These are phyloP conservation scores for Ramaria sp. DNA, from an alignment of 768 basidiomycete species.

Conservation along the genomic window DNA sequence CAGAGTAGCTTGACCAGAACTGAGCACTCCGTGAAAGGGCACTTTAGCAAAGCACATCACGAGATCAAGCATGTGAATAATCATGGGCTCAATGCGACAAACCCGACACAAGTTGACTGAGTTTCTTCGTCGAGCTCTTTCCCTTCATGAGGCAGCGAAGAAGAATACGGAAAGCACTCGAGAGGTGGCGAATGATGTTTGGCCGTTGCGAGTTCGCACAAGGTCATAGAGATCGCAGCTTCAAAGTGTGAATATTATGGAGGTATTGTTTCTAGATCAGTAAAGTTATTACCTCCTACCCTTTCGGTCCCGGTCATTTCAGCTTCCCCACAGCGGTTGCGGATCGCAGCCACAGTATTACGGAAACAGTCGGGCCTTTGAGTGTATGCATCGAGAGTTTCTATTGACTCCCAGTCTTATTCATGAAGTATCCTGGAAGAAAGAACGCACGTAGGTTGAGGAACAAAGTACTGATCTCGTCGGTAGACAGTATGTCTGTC, in stretches of 20 bases:
- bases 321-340: constrained; percentile 39
- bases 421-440: background rate
- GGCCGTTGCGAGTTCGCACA: constrained; percentile 72
- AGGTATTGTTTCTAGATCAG: background rate
- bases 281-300: constrained; percentile 36
- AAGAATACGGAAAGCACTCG: constrained; percentile 34
- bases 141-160: background rate
- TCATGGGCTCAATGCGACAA: no score
- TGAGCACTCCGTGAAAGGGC: constrained; percentile 70
- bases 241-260: background rate
- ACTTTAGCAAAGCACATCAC: constrained; percentile 33
- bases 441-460: background rate
- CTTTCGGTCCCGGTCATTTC: constrained; percentile 46
- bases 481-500: background rate
- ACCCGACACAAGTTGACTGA: constrained; percentile 46
- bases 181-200: constrained; percentile 54
- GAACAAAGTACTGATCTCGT: background rate
- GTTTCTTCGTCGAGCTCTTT: background rate
- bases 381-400: constrained; percentile 30
- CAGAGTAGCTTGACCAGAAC: constrained; percentile 80
- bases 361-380: constrained; percentile 56
- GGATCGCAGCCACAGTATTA: constrained; percentile 36
- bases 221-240: constrained; percentile 71
- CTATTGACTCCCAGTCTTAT: constrained; percentile 17
- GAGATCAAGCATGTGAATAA: no score